phyloP scores from a whole-genome alignment of 805 yeast genomes.

The Wickerhamomyces chambardii region DNA sequence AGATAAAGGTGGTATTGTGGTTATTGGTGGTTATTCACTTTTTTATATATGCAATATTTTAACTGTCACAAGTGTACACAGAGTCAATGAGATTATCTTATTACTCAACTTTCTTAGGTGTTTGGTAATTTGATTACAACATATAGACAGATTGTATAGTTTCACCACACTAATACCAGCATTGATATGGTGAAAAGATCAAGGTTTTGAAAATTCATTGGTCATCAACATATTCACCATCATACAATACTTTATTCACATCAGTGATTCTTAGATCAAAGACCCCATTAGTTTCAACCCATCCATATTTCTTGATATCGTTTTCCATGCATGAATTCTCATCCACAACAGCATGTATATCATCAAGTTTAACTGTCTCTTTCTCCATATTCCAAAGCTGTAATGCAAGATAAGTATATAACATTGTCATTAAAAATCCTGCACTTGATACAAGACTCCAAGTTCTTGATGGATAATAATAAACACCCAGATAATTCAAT shows the following conservation, averaged over 20 bases:
- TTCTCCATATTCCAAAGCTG: constrained; percentile 72
- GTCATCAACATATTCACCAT: not conserved
- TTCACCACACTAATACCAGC: too few species aligned
- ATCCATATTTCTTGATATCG: constrained; percentile 29
- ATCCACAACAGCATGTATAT: constrained; percentile 61
- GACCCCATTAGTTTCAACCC: constrained; percentile 69
- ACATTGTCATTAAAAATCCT: constrained; percentile 59
- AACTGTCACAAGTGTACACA: too few species aligned
- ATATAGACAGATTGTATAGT: too few species aligned
- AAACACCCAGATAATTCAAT: constrained; percentile 43
- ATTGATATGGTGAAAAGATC: too few species aligned
- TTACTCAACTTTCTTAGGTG: too few species aligned
- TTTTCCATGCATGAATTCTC: constrained; percentile 29
- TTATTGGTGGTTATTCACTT: too few species aligned
- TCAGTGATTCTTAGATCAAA: constrained; percentile 74
- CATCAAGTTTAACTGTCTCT: constrained; percentile 49
- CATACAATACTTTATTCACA: constrained; percentile 59
- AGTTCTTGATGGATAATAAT: constrained; percentile 81
- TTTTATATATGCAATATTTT: too few species aligned
- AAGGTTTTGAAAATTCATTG: too few species aligned
- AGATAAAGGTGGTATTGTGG: too few species aligned
- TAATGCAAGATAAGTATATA: constrained; percentile 62
- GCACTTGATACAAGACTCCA: constrained; percentile 85
- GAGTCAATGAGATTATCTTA: too few species aligned
- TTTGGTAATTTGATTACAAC: too few species aligned